phyloP scores from a whole-genome alignment of 805 yeast genomes.

The Komagataella populi region DNA sequence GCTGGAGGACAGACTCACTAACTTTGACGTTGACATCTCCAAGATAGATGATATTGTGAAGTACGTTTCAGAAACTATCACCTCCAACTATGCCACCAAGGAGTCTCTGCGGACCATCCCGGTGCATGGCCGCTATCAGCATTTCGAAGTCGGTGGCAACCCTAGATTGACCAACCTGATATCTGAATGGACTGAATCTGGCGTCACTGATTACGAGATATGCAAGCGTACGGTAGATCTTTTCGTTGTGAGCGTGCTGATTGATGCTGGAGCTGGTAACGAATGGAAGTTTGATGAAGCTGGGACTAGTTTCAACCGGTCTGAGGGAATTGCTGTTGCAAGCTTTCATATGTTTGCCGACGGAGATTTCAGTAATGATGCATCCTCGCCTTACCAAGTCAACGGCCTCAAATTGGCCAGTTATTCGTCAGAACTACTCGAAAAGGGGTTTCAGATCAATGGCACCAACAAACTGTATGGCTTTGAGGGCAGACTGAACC shows the following conservation, averaged over 20 bases:
- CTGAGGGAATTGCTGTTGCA: slow-evolving; percentile 57
- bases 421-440: slow-evolving; percentile 22
- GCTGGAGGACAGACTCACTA: slow-evolving; percentile 19
- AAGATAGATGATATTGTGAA: slow-evolving; percentile 28
- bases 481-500: slow-evolving; percentile 33
- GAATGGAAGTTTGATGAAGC: slow-evolving; percentile 36
- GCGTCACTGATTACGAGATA: slow-evolving; percentile 22
- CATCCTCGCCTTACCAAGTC: slow-evolving; percentile 24
- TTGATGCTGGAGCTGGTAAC: slow-evolving; percentile 62
- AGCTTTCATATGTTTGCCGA: slow-evolving; percentile 36
- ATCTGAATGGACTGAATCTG: slow-evolving; percentile 17
- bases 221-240: slow-evolving; percentile 43
- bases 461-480: slow-evolving; percentile 38
- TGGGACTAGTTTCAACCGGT: slow-evolving; percentile 23
- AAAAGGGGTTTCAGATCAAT: slow-evolving; percentile 32
- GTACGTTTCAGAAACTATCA: slow-evolving; percentile 30
- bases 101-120: slow-evolving; percentile 31
- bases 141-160: slow-evolving; percentile 37
- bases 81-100: slow-evolving; percentile 28
- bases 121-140: slow-evolving; percentile 60
- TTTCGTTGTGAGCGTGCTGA: slow-evolving; percentile 43
- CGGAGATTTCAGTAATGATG: slow-evolving; percentile 26
- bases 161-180: slow-evolving; percentile 31
- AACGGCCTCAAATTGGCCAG: slow-evolving; percentile 24
- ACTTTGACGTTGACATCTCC: slow-evolving; percentile 31